Evolutionary conservation across 2,329 filamentous ascomycete species (phyloP), one percentile per base, ranked within the genome.

Genomic region (Tolypocladium nubicola): DNA sequence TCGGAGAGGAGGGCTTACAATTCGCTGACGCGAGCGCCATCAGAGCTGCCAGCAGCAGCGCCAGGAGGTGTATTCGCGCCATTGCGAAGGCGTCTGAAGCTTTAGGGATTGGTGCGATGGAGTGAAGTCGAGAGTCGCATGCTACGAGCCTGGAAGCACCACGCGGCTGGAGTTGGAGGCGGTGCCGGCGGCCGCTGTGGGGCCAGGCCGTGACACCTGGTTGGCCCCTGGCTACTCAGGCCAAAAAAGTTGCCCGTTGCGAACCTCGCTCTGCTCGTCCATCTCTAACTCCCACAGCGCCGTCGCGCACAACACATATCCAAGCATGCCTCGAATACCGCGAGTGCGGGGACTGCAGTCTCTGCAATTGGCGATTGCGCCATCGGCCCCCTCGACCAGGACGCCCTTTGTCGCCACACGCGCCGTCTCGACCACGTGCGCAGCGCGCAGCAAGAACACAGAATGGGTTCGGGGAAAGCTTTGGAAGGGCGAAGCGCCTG

Each of bases 261-360:
- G 35, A 54, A 30, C 21, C 37, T 53, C 49, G 16, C 33, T 37
- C 47, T 52, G 47, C 11, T 30, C 19, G 53, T 45, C 26, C 53
- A 9, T 55, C 30, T 37, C 38, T 30, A 53, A 7, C 40, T 16
- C 33, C 33, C 16, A 14, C 5, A 41, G 30, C 50, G 38, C 21
- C 50, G 30, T 41, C 35, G 14, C 33, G 33, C 33, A 41, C 56
- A 43, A 30, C 37, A 57, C 38, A 45, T 19, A 13, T 30, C 49
- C 52, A 60, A 68, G 60, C 62, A 77, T 79, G 74, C 67, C 75
- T 58, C 73, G 75, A 68, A 70, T 77, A 73, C 64, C 73, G 58
- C 67, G 71, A 61, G 62, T 71, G 61, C 66, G 68, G 64, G 67
- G 69, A 41, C 65, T 75, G 5, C 64, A 64, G 61, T 67, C 64